Evolutionary conservation across 2,329 filamentous ascomycete genomes (phyloP), one percentile per base, ranked within the genome.

Genomic region (Microascus cirrosus): DNA sequence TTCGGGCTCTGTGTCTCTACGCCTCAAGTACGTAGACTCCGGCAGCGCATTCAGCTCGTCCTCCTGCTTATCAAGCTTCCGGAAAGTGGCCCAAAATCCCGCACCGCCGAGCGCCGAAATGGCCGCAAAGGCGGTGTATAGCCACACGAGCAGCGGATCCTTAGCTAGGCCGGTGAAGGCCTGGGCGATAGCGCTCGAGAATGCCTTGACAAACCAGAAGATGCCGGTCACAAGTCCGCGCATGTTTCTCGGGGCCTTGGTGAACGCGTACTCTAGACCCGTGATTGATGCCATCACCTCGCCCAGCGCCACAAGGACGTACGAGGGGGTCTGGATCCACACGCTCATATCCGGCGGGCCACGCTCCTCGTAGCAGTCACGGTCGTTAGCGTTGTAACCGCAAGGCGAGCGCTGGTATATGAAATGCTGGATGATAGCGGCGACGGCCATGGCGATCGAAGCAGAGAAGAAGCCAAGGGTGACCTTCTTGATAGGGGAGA

Each of bases 221-320:
- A 90, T 76, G 11, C 82, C 81, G 63, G 79, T 77, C n/a, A 91
- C 84, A 58, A 90, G 77, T 28, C 83, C 86, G 6, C 86, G 79
- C 87, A 91, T 91, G 72, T 89, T 90, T 66, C 78, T 79, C 10
- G 87, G 88, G 0, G 86, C 86, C 69, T 90, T 90, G 65, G 85
- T 86, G 71, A 84, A 90, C 24, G 87, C 87, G 63, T 89, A 90
- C 70, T 91, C 87, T 18, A 89, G 78, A 13, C 79, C 82, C 1
- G 77, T 80, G 62, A 79, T 79, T 58, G 73, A 76, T 1, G 76
- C 74, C 58, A 76, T 71, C 53, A 79, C 76, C 64, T 80, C 77
- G 32, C 75, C 71, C 8, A 80, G 68, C 2, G 74, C 77, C 57
- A 79, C 71, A 55, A 79, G 70, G 3, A 78, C 68, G 63, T 79